Evolutionary conservation across 768 basidiomycete species (phyloP).

Genomic region (Panus rudis): DNA sequence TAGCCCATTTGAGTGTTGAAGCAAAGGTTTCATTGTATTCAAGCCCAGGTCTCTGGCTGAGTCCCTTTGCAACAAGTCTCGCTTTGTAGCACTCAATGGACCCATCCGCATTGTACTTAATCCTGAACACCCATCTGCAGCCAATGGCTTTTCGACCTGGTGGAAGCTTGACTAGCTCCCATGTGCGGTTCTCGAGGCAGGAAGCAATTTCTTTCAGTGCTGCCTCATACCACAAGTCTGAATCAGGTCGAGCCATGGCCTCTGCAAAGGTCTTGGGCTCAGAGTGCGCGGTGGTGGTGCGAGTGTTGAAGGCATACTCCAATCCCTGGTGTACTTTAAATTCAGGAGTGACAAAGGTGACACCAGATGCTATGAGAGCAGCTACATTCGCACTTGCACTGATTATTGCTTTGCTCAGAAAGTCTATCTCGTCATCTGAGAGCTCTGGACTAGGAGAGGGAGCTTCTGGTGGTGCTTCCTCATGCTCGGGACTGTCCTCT

Average conservation of each 20-base stretch:
- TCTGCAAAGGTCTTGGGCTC: not conserved
- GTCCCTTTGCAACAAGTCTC: constrained; percentile 30
- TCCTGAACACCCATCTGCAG: constrained; percentile 26
- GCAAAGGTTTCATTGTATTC: constrained; percentile 26
- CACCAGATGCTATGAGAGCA: too few species aligned
- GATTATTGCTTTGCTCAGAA: too few species aligned
- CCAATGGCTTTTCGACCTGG: constrained; percentile 21
- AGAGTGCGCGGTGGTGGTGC: not conserved
- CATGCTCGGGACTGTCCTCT: too few species aligned
- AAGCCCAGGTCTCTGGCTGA: constrained; percentile 26
- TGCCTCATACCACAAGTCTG: constrained; percentile 11
- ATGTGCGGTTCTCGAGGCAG: constrained; percentile 7
- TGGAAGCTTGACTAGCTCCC: constrained; percentile 8
- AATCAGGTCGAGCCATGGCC: constrained; percentile 9
- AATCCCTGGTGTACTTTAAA: not conserved
- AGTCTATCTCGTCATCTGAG: too few species aligned
- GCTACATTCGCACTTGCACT: too few species aligned
- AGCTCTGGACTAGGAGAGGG: too few species aligned
- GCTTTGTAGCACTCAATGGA: constrained; percentile 21
- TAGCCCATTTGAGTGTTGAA: constrained; percentile 14
- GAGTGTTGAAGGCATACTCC: not conserved
- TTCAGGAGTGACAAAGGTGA: too few species aligned
- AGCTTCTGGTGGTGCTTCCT: too few species aligned
- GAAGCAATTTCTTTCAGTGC: constrained; percentile 8
- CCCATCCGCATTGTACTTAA: constrained; percentile 25